Conservation (phyloP, 371 early-diverging fungal species). For the Mortierella sp. region DNA sequence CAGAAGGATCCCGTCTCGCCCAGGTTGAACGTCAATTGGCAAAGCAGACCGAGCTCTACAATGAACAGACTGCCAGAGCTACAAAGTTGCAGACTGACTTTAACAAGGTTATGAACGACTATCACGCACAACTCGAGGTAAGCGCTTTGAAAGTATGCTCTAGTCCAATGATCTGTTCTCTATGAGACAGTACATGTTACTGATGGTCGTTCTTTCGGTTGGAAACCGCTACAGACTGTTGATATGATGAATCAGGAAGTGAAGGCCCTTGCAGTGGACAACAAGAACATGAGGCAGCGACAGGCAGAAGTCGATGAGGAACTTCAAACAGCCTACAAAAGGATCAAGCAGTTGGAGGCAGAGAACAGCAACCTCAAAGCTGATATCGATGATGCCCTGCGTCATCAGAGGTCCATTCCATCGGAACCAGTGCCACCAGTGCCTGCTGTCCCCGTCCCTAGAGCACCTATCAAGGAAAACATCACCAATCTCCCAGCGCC, state of each 20-base stretch:
- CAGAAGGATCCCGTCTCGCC: slow-evolving; percentile 43
- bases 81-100: slow-evolving; percentile 64
- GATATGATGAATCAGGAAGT: slow-evolving; percentile 81
- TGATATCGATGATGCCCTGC: slow-evolving; percentile 71
- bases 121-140: slow-evolving; percentile 80
- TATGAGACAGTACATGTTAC: no score
- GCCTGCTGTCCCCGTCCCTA: slow-evolving; percentile 16
- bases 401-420: slow-evolving; percentile 55
- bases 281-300: slow-evolving; percentile 67
- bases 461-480: slow-evolving; percentile 8
- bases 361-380: slow-evolving; percentile 52
- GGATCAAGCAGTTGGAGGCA: slow-evolving; percentile 60
- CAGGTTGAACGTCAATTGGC: slow-evolving; percentile 50
- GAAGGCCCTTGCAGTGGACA: slow-evolving; percentile 75
- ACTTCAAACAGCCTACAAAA: slow-evolving; percentile 42
- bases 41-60: slow-evolving; percentile 39
- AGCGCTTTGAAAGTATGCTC: background rate
- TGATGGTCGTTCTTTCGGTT: slow-evolving; percentile 7
- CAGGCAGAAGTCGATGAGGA: slow-evolving; percentile 46
- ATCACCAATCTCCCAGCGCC: slow-evolving; percentile 16
- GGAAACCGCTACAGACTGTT: slow-evolving; percentile 63
- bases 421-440: no score
- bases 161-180: no score
- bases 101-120: slow-evolving; percentile 62
- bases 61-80: slow-evolving; percentile 21